A percentile compares a stretch with the other conserved stretches of the same genome.
Conservation (phyloP, 129 eudicot genomes). For the Flaveria ramosissima region DNA sequence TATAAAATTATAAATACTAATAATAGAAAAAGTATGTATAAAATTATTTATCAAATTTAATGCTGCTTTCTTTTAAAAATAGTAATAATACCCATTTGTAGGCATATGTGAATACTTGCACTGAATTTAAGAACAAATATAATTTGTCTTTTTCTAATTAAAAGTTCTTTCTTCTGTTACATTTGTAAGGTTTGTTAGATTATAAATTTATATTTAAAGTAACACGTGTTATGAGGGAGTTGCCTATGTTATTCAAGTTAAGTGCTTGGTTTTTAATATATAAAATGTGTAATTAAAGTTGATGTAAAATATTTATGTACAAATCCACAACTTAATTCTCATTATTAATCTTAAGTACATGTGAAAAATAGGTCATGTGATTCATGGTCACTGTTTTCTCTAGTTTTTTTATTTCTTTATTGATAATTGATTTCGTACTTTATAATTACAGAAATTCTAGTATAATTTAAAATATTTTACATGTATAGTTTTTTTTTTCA, state of each 20-base stretch:
- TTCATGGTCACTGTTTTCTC: too few species aligned
- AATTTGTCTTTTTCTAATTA: constrained; percentile 8
- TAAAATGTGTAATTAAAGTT: not conserved
- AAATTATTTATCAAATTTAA: not conserved
- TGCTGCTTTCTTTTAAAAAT: not conserved
- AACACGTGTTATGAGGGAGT: not conserved
- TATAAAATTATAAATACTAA: too few species aligned
- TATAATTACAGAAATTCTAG: not conserved
- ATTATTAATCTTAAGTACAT: not conserved
- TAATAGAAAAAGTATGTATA: not conserved
- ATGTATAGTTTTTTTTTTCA: not conserved
- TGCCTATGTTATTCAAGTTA: not conserved
- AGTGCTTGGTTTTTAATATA: not conserved
- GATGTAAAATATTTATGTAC: not conserved
- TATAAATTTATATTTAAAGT: not conserved
- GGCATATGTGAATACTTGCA: not conserved
- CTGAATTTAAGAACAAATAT: not conserved
- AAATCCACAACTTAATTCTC: not conserved
- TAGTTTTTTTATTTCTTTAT: not conserved
- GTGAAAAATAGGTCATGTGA: not conserved
- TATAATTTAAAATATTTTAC: not conserved
- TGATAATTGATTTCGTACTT: not conserved
- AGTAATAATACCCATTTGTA: not conserved
- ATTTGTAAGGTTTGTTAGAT: not conserved
- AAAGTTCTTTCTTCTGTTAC: constrained; percentile 1